Percentiles rank a stretch among this genome's conserved stretches.
These are phyloP conservation scores for Lentinula detonsa DNA, from an alignment of 768 basidiomycete species.

Conservation along the genomic window DNA sequence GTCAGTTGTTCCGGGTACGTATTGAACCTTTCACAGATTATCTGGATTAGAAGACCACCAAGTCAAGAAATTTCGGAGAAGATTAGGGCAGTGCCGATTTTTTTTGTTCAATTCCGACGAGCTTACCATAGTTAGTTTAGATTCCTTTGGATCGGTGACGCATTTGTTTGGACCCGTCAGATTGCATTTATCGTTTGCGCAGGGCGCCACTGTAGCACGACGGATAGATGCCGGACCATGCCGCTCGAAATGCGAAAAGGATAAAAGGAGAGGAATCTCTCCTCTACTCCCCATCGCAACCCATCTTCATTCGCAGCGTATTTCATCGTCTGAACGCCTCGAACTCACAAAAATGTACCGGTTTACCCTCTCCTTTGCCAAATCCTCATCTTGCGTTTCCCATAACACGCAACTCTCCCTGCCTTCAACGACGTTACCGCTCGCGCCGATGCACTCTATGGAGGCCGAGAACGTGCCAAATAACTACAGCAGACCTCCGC, in stretches of 20 bases:
- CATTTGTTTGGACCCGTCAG: background rate
- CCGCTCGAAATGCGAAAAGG: background rate
- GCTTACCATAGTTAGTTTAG: background rate
- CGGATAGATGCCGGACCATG: background rate
- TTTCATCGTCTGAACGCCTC: background rate
- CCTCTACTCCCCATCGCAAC: background rate
- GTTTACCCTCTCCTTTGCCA: background rate
- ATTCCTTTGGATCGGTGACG: background rate
- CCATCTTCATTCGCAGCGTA: background rate
- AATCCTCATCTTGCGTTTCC: background rate
- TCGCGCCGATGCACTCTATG: background rate
- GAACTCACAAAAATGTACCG: background rate
- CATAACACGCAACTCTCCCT: background rate
- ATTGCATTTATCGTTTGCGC: background rate
- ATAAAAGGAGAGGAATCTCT: background rate
- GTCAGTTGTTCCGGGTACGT: background rate
- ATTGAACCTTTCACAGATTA: constrained; percentile 5
- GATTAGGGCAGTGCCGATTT: background rate
- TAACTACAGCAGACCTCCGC: constrained; percentile 46
- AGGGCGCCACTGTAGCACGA: background rate
- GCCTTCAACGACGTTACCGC: background rate
- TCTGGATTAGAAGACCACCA: background rate
- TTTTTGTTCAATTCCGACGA: background rate
- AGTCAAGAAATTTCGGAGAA: background rate
- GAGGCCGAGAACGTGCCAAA: background rate